These are phyloP conservation scores for Thermochaetoides thermophila DNA, from an alignment of 495 filamentous ascomycete species.

Conservation along the genomic window DNA sequence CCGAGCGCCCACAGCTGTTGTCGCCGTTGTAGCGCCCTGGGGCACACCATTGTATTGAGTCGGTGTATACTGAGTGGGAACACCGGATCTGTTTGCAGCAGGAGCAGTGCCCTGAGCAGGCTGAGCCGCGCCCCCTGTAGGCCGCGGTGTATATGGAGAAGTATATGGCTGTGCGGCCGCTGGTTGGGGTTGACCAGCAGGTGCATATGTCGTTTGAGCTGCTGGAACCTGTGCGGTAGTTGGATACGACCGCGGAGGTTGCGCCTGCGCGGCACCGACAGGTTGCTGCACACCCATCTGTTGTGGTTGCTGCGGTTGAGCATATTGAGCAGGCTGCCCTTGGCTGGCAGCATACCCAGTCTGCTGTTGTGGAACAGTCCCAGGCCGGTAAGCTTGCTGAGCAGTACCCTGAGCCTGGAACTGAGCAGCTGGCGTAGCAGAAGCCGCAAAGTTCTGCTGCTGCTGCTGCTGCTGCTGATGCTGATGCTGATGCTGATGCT, in stretches of 20 bases:
- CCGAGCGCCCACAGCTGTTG: constrained; percentile 3
- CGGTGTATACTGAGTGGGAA: too few relatives aligned
- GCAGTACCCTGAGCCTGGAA: constrained; percentile 13
- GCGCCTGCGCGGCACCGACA: constrained; percentile 13
- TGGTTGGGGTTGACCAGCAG: constrained; percentile 17
- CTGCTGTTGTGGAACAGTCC: constrained; percentile 15
- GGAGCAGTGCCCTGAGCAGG: constrained; percentile 3
- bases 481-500: too few relatives aligned
- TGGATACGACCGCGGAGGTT: constrained; percentile 22
- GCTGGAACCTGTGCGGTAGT: constrained; percentile 15
- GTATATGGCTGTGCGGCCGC: constrained; percentile 29
- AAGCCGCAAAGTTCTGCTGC: too few relatives aligned
- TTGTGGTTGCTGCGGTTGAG: too few relatives aligned
- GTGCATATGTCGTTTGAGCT: too few relatives aligned
- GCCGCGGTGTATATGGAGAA: constrained; percentile 28
- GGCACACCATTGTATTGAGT: constrained; percentile 19
- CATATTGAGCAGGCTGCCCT: constrained; percentile 16
- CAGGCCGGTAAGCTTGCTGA: constrained; percentile 14
- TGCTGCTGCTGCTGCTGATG: too few relatives aligned
- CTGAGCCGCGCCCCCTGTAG: constrained; percentile 3
- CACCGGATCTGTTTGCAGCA: too few relatives aligned
- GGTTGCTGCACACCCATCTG: constrained; percentile 10
- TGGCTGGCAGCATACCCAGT: constrained; percentile 7
- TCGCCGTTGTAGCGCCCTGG: constrained; percentile 1
- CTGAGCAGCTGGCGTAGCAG: constrained; percentile 14